Evolutionary conservation across 2,329 filamentous ascomycete genomes (phyloP), one percentile per base, ranked within the genome.

Genomic region (Trichoderma simmonsii): DNA sequence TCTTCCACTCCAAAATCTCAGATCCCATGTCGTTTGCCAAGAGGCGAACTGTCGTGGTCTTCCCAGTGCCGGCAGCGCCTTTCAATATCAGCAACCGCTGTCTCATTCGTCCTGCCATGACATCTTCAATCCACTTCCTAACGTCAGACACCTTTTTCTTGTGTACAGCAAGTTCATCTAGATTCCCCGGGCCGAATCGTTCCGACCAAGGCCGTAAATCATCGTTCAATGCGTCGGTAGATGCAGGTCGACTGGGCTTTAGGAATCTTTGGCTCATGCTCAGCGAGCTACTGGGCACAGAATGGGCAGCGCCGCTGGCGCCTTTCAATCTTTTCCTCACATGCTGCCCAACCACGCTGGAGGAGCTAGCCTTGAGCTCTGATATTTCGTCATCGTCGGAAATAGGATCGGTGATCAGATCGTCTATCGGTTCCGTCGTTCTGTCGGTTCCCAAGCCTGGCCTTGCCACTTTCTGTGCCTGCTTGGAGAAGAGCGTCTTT

Each of bases 131-230:
- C 95, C 96, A 98, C 72, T 83, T 86, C 72, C 90, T 89, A 60
- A 98, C 95, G 82, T 98, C 95, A 2, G 89, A 83, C 6, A 98
- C 93, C 81, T 99, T 99, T 77, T 89, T 96, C 84, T 97, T 98
- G 81, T 99, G 95, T 21, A 99, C 95, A 0, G 92, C 95, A 60
- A 99, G 85, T 82, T 98, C 95, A 18, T 94, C 90, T 14, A 98
- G 80, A 75, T 88, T 92, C 3, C 80, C 77, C 0, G 95, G 95
- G 2, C 89, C 91, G 80, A 94, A 98, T 75, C 91, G 89, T 76
- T 98, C 95, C 18, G 92, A 92, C 95, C 95, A 98, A 3, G 95
- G 94, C 67, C 92, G 88, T 63, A 85, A 82, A 75, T 94, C 91
- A 43, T 88, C 85, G 63, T 85, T 83, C 7, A 77, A 54, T 4